Evolutionary conservation across 2,329 filamentous ascomycete genomes (phyloP), one percentile per base, ranked within the genome.

Genomic region (Xylariomycetidae sp.): DNA sequence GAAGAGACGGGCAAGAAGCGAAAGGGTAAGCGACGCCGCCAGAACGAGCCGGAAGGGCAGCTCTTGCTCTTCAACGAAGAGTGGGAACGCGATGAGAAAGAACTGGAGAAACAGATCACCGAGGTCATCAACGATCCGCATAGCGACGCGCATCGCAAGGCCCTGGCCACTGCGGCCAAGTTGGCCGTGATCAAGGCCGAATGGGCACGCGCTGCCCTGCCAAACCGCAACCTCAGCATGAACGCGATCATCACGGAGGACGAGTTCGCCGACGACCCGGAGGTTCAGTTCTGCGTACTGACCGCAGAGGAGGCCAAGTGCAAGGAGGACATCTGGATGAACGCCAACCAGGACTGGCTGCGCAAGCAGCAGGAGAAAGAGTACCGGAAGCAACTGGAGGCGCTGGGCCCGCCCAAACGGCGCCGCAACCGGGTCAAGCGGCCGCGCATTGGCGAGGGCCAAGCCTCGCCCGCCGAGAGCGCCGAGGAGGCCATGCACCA

Each of bases 271-370:
- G 79, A 93, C 48, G 92, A 98, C 42, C 82, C 80, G 0, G 92
- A 98, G 58, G 87, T 98, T 5, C 65, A 73, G 38, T 84, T 84
- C 48, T 95, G 89, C 52, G 61, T 88, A 22, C 70, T 96, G 5
- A 74, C 72, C 0, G 74, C 80, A 1, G 74, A 77, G 3, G 89
- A 96, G 61, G 76, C 81, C 2, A 74, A 74, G 20, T 76, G 88
- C 53, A 96, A 95, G 58, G 89, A 95, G 58, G 78, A 79, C 39
- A 85, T 96, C 32, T 98, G 92, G 92, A 79, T 94, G 26, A 89
- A 90, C 39, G 81, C 89, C 54, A 96, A 98, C 59, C 88, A 92
- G 56, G 87, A 93, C 46, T 98, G 89, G 75, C 70, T 98, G 24
- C 84, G 90, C 7, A 75, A 79, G 30, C 83, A 93, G 53, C 88